Evolutionary conservation across 1,284 basidiomycete genomes (phyloP).

Genomic region (Trametes polyzona): DNA sequence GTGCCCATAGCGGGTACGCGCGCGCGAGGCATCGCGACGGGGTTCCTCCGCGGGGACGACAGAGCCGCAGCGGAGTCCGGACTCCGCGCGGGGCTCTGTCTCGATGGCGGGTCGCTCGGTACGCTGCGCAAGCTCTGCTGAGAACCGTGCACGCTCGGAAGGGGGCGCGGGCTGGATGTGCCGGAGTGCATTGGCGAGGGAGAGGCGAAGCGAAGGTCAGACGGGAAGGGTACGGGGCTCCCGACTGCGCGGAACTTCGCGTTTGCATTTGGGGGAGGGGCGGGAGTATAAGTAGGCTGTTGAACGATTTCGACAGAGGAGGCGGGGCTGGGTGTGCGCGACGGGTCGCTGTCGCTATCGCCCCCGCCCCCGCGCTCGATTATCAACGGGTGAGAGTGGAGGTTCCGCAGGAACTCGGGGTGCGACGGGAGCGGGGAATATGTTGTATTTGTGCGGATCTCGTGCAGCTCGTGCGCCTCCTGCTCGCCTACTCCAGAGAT

Average conservation of each 20-base stretch:
- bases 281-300: not conserved
- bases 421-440: conserved; percentile 21
- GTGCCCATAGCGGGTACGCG: conserved; percentile 18
- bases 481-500: not conserved
- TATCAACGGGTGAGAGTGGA: conserved; percentile 23
- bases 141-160: conserved; percentile 16
- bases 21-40: conserved; percentile 15
- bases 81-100: conserved; percentile 8
- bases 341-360: not conserved
- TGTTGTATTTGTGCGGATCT: conserved; percentile 14
- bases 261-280: not conserved
- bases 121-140: conserved; percentile 11
- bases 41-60: conserved; percentile 13
- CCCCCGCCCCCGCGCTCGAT: conserved; percentile 10
- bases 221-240: conserved; percentile 21
- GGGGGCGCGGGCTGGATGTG: conserved; percentile 17
- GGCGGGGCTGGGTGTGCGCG: conserved; percentile 20
- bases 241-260: not conserved
- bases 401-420: conserved; percentile 21
- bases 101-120: conserved; percentile 1
- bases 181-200: conserved; percentile 12
- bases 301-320: conserved; percentile 20
- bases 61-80: conserved; percentile 16
- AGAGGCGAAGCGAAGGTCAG: conserved; percentile 10
- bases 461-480: conserved; percentile 2